These are phyloP conservation scores for Lasiodiplodia gonubiensis DNA, from an alignment of 2,329 filamentous ascomycete species.

Conservation along the genomic window DNA sequence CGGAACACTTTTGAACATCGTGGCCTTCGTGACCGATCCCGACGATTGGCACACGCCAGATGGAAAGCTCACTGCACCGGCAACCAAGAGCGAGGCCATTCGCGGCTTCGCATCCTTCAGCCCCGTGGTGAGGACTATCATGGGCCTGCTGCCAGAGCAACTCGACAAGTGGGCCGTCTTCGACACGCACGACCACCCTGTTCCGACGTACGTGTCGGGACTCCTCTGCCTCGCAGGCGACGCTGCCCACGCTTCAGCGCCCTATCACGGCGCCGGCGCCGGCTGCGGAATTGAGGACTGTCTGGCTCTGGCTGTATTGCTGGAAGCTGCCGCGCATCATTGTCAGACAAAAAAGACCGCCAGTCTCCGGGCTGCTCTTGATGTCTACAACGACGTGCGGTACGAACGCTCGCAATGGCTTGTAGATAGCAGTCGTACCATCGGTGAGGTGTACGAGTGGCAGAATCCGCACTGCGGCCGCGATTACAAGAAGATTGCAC, in stretches of 20 bases:
- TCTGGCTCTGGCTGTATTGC: slow-evolving; percentile 1
- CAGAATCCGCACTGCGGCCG: slow-evolving; percentile 20
- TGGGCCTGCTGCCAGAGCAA: slow-evolving; percentile 3
- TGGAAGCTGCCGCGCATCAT: not conserved
- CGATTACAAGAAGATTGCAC: slow-evolving; percentile 26
- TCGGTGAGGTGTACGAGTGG: slow-evolving; percentile 32
- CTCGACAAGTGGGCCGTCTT: slow-evolving; percentile 32
- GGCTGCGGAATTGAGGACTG: slow-evolving; percentile 33
- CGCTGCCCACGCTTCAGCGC: slow-evolving; percentile 33
- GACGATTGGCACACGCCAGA: slow-evolving; percentile 29
- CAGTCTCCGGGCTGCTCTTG: slow-evolving; percentile 25
- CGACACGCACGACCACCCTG: slow-evolving; percentile 31
- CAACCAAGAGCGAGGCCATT: slow-evolving; percentile 27
- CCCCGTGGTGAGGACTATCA: slow-evolving; percentile 17
- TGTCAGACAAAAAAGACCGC: not conserved
- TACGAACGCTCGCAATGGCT: slow-evolving; percentile 28
- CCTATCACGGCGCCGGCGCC: slow-evolving; percentile 35
- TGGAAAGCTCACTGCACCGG: slow-evolving; percentile 26
- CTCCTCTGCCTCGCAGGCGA: slow-evolving; percentile 34
- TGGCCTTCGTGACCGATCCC: slow-evolving; percentile 32
- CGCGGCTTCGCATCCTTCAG: slow-evolving; percentile 24
- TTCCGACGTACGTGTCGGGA: slow-evolving; percentile 30
- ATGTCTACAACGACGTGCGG: slow-evolving; percentile 31
- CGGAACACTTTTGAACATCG: slow-evolving; percentile 31
- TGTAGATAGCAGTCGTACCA: slow-evolving; percentile 27